Evolutionary conservation across 306 rosid species (phyloP).

Genomic region (Datisca glomerata): DNA sequence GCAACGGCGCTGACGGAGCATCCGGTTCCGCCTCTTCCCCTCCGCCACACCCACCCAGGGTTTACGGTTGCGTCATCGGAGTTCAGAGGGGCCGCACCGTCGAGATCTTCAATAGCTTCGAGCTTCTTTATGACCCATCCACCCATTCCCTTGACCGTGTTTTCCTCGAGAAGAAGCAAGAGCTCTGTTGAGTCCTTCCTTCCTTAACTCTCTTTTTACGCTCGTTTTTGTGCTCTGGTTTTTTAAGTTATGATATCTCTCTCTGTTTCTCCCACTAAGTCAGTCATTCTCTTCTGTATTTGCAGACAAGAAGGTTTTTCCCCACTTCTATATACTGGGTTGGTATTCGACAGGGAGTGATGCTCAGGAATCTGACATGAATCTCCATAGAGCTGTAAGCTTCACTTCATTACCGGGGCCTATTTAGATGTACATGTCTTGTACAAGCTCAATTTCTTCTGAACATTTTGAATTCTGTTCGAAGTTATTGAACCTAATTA

Average conservation of each 20-base stretch:
- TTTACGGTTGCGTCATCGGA: conserved; percentile 89
- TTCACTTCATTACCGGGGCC: neutral
- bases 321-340: conserved; percentile 80
- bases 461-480: too few relatives aligned
- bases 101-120: conserved; percentile 98
- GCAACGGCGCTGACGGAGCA: conserved; percentile 26
- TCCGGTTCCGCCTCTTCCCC: conserved; percentile 15
- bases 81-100: conserved; percentile 97
- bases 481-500: too few relatives aligned
- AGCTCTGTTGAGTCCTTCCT: conserved; percentile 55
- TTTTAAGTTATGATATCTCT: neutral
- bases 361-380: conserved; percentile 82
- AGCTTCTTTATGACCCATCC: conserved; percentile 70
- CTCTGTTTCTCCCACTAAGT: neutral
- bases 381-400: conserved; percentile 83
- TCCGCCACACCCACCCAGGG: conserved; percentile 26
- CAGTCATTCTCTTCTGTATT: neutral
- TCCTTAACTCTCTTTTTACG: neutral
- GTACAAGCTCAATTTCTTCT: neutral
- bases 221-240: neutral
- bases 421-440: neutral
- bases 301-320: conserved; percentile 94
- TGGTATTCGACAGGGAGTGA: conserved; percentile 97
- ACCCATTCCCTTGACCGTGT: conserved; percentile 76
- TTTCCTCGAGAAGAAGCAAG: conserved; percentile 97